Evolutionary conservation across 768 basidiomycete genomes (phyloP).

Genomic region (Scleroderma bovista): DNA sequence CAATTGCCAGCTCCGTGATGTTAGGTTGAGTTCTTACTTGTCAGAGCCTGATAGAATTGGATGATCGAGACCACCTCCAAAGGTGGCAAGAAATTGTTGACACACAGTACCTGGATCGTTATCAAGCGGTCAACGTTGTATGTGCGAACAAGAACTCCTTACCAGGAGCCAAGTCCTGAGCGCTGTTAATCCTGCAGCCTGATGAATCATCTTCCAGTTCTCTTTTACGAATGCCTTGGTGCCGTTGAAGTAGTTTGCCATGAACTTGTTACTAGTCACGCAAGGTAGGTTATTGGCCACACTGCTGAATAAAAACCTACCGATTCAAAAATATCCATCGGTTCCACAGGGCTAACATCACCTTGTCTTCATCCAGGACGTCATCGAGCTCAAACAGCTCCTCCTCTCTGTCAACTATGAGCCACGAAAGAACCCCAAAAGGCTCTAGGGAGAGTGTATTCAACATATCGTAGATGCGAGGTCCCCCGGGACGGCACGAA

Average conservation of each 20-base stretch:
- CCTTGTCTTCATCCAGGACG: constrained; percentile 68
- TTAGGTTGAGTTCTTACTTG: neutral
- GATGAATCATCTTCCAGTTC: constrained; percentile 63
- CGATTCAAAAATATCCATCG: constrained; percentile 66
- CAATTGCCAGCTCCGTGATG: neutral
- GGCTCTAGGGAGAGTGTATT: constrained; percentile 51
- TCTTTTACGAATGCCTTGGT: constrained; percentile 49
- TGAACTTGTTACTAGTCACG: constrained; percentile 43
- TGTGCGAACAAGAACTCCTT: constrained; percentile 12
- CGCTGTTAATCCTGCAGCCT: constrained; percentile 63
- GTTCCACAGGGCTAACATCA: constrained; percentile 73
- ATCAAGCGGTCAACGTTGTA: neutral
- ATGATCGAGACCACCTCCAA: constrained; percentile 47
- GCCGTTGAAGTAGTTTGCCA: constrained; percentile 50
- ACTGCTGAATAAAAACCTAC: constrained; percentile 27
- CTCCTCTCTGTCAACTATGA: constrained; percentile 65
- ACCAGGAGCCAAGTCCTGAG: constrained; percentile 60
- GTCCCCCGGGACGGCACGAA: constrained; percentile 64
- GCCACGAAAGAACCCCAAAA: constrained; percentile 67
- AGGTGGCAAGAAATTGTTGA: constrained; percentile 48
- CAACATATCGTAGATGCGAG: constrained; percentile 60
- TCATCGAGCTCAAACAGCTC: constrained; percentile 71
- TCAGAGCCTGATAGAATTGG: constrained; percentile 46
- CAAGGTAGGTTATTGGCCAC: neutral
- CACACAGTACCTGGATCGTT: constrained; percentile 43